Base-by-base conservation (phyloP, 305 asterid genomes). In the Salvia sclarea region DNA sequence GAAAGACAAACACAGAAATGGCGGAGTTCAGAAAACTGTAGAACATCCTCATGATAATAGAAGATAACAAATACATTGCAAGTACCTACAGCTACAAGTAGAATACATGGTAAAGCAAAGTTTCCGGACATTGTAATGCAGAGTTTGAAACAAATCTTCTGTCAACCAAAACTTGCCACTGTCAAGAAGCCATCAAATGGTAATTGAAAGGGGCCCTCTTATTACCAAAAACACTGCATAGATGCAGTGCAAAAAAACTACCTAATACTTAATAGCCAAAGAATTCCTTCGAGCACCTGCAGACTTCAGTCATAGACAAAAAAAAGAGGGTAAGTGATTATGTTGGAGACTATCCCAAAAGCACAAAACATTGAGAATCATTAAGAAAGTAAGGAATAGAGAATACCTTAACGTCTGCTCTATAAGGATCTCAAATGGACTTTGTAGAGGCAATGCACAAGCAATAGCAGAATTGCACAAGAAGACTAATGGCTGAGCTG, bases 351-450 rank as follows among this genome's bases (percentile, higher is more conserved):
- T 11, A 30, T 59, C 63, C 35, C 28, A 49, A 49, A 62, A 70
- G 59, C 61, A 37, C 43, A 62, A 17, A 57, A 14, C 6, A 55
- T 41, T 48, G 48, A 33, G 18, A 21, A 61, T 9, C 63, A 67
- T 20, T 25, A 20, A 44, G 33, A 40, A 22, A 11, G 57, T 6
- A 61, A 30, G 21, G 53, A 55, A 44, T 38, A 48, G 11, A 21
- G 22, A 40, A 16, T 86, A 85, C 94, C 94, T 84, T 71, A 76
- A 71, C 82, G 58, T 75, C 66, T 21, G 75, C 33, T 72, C 55
- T 49, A 43, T 18, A 58, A 67, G 71, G 84, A 84, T 73, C 80
- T 64, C 66, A 66, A 76, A 71, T 66, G 78, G 83, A 68, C 71
- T 70, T 55, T 76, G 80, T 77, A 71, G 54, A 74, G 55, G 59